Percentiles rank a stretch among this genome's conserved stretches.
Evolutionary conservation across 2,329 filamentous ascomycete genomes (phyloP).

Genomic region (Xylaria sp.): DNA sequence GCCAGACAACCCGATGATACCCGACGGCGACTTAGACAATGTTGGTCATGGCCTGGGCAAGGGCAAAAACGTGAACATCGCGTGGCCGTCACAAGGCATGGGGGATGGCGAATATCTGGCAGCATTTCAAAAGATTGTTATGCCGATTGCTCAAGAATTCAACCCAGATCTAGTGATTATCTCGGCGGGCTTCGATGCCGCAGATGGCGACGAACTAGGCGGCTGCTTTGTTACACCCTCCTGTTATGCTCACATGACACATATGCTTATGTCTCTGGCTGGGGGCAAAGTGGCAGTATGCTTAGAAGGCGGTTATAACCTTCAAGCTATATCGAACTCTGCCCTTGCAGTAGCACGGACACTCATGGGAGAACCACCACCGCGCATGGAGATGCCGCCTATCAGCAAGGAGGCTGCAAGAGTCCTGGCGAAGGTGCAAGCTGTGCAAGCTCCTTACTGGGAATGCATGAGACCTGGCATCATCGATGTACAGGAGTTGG

Average conservation of each 20-base stretch:
- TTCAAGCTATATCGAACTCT: conserved; percentile 90
- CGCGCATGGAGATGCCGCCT: conserved; percentile 65
- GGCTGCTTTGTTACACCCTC: conserved; percentile 90
- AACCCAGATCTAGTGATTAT: conserved; percentile 94
- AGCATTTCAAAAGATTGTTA: conserved; percentile 94
- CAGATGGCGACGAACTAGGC: conserved; percentile 90
- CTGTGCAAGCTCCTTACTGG: conserved; percentile 79
- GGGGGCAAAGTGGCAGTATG: conserved; percentile 91
- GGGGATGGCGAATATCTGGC: conserved; percentile 97
- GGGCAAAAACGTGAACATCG: conserved; percentile 74
- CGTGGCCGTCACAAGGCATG: conserved; percentile 80
- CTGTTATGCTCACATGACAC: conserved; percentile 98
- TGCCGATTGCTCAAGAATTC: conserved; percentile 95
- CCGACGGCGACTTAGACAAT: conserved; percentile 71
- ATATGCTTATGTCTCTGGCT: conserved; percentile 97
- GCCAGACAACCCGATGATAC: conserved; percentile 65
- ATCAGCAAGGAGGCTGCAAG: conserved; percentile 68
- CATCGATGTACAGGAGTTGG: conserved; percentile 64
- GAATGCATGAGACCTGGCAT: conserved; percentile 82
- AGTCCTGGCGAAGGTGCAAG: conserved; percentile 68
- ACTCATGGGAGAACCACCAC: conserved; percentile 93
- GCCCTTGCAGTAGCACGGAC: conserved; percentile 91
- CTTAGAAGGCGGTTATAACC: conserved; percentile 95
- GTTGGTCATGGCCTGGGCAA: conserved; percentile 66
- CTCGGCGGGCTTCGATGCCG: conserved; percentile 95